Percentiles rank a stretch among this genome's conserved stretches.
phyloP scores from a whole-genome alignment of 2,329 filamentous ascomycete species.

The Plenodomus biglobosus region DNA sequence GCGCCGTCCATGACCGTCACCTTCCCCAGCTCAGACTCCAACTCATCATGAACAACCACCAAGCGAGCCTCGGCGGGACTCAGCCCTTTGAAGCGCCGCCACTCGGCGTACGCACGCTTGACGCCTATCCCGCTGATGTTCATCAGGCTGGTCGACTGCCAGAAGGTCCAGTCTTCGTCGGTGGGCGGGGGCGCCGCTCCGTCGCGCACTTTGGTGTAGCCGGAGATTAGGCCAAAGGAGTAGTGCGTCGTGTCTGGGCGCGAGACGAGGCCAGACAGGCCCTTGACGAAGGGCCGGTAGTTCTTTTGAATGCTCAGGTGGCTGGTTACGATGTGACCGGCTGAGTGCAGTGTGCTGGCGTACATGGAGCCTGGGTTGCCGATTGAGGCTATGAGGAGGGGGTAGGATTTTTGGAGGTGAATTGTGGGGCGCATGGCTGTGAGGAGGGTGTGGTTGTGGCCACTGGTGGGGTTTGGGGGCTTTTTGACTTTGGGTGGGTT shows the following conservation, averaged over 20 bases:
- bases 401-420: slow-evolving; percentile 30
- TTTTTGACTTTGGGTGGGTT: slow-evolving; percentile 21
- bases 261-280: slow-evolving; percentile 34
- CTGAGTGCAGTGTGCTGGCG: slow-evolving; percentile 78
- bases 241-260: slow-evolving; percentile 28
- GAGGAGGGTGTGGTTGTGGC: not conserved
- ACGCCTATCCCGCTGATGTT: slow-evolving; percentile 78
- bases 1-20: slow-evolving; percentile 66
- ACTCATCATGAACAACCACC: slow-evolving; percentile 84
- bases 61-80: slow-evolving; percentile 52
- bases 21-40: slow-evolving; percentile 71
- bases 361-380: slow-evolving; percentile 75
- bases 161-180: slow-evolving; percentile 60
- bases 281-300: slow-evolving; percentile 36
- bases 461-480: slow-evolving; percentile 16
- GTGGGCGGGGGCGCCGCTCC: slow-evolving; percentile 9
- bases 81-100: slow-evolving; percentile 15
- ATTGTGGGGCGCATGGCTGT: slow-evolving; percentile 1
- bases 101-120: slow-evolving; percentile 64
- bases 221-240: slow-evolving; percentile 52
- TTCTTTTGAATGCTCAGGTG: slow-evolving; percentile 22
- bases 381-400: slow-evolving; percentile 79
- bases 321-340: slow-evolving; percentile 76
- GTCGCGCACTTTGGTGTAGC: slow-evolving; percentile 17
- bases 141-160: slow-evolving; percentile 79